phyloP scores from a whole-genome alignment of 345 rosid species.

The Corymbia maculata region DNA sequence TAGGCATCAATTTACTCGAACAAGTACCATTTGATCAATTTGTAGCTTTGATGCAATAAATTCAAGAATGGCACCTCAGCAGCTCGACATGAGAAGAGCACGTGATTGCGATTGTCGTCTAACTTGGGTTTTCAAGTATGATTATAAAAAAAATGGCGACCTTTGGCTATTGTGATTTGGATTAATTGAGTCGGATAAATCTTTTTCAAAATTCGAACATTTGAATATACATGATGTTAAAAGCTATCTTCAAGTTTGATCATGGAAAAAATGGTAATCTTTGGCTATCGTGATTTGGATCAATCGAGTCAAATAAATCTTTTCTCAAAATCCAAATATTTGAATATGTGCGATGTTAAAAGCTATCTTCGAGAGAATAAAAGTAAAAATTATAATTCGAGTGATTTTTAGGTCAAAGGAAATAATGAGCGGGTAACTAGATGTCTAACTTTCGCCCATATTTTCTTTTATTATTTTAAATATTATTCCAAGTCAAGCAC shows the following conservation, averaged over 20 bases:
- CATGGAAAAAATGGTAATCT: background rate
- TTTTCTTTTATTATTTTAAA: background rate
- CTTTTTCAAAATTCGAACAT: background rate
- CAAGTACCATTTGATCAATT: background rate
- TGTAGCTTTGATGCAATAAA: background rate
- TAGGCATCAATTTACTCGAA: background rate
- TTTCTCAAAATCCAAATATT: background rate
- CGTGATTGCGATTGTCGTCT: background rate
- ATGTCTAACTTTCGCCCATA: no score
- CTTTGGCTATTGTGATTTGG: no score
- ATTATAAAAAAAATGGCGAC: background rate
- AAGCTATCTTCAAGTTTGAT: background rate
- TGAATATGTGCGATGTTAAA: background rate
- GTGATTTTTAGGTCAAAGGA: background rate
- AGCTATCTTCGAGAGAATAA: background rate
- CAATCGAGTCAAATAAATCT: no score
- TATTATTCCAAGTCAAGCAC: fast-evolving
- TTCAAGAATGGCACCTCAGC: background rate
- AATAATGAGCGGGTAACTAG: background rate
- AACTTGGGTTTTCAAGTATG: background rate
- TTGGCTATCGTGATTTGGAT: no score
- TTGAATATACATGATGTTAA: no score
- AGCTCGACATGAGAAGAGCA: fast-evolving
- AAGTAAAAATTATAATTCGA: background rate
- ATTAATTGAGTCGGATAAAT: no score